Evolutionary conservation across 768 basidiomycete genomes (phyloP).

Genomic region (Hysterangium stoloniferum): DNA sequence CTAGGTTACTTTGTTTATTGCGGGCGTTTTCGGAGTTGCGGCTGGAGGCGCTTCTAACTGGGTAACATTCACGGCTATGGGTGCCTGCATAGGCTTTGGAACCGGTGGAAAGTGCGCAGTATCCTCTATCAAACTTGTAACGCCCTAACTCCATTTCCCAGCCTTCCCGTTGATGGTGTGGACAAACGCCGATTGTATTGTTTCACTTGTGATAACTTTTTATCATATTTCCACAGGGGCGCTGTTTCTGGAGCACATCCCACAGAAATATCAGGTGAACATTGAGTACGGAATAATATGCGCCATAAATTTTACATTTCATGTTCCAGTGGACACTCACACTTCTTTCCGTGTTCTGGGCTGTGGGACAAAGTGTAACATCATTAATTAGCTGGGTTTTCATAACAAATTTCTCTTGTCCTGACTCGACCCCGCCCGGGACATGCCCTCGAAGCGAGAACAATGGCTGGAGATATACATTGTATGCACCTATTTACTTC

Average conservation of each 20-base stretch:
- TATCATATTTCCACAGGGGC: constrained; percentile 24
- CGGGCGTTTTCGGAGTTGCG: constrained; percentile 42
- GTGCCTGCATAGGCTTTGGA: constrained; percentile 42
- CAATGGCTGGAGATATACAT: constrained; percentile 54
- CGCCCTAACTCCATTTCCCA: constrained; percentile 12
- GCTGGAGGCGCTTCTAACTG: constrained; percentile 40
- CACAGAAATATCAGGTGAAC: constrained; percentile 32
- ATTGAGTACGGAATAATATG: too few species aligned
- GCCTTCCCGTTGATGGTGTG: constrained; percentile 41
- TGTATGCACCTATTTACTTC: constrained; percentile 24
- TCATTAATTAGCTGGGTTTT: constrained; percentile 48
- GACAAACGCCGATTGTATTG: constrained; percentile 9
- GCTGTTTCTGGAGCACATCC: constrained; percentile 38
- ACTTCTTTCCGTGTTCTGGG: constrained; percentile 47
- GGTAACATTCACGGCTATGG: constrained; percentile 31
- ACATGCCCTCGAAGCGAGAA: constrained; percentile 42
- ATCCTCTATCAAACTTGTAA: constrained; percentile 19
- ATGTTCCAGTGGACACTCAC: constrained; percentile 39
- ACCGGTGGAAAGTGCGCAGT: constrained; percentile 42
- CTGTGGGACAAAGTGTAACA: constrained; percentile 40
- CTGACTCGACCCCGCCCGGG: constrained; percentile 21
- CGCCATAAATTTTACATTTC: constrained; percentile 8
- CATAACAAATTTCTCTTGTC: constrained; percentile 47
- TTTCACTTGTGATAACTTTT: too few species aligned
- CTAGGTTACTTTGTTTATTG: background rate